These are phyloP conservation scores for Sapria himalayana DNA, from an alignment of 345 rosid species.

Conservation along the genomic window DNA sequence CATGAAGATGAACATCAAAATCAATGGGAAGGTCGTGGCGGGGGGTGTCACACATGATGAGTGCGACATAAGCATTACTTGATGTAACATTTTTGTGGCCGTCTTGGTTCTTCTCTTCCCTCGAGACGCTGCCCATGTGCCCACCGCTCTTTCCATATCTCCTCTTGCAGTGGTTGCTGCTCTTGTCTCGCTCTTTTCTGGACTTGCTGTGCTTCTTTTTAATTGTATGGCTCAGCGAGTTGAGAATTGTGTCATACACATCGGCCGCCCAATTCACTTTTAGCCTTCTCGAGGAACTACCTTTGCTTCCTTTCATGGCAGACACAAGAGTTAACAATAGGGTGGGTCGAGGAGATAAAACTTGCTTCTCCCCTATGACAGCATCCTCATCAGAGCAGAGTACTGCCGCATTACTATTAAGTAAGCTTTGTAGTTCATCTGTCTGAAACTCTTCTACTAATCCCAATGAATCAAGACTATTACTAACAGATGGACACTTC, in stretches of 20 bases:
- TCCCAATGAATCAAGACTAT: too few species aligned
- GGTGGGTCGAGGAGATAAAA: conserved; percentile 9
- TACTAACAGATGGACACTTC: conserved; percentile 7
- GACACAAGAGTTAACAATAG: conserved; percentile 23
- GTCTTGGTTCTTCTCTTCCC: conserved; percentile 24
- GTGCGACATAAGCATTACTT: too few species aligned
- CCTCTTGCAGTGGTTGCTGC: conserved; percentile 15
- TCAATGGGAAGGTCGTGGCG: too few species aligned
- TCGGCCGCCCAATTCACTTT: conserved; percentile 70
- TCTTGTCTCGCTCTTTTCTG: conserved; percentile 25
- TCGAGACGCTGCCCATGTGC: conserved; percentile 27
- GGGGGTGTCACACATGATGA: conserved; percentile 8
- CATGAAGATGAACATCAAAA: conserved; percentile 11
- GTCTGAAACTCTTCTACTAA: too few species aligned
- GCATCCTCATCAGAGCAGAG: conserved; percentile 22
- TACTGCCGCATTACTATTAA: too few species aligned
- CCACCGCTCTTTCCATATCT: conserved; percentile 60
- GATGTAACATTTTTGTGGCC: conserved; percentile 23
- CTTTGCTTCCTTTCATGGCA: conserved; percentile 76
- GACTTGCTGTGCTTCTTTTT: conserved; percentile 34
- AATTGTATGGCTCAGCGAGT: conserved; percentile 39
- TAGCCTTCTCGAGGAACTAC: conserved; percentile 20
- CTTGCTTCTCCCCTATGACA: conserved; percentile 12
- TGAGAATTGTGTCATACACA: conserved; percentile 73
- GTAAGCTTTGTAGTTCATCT: too few species aligned